Evolutionary conservation across 148 eudicot species (phyloP), one percentile per base, ranked within the genome.

Genomic region (Oxyria digyna): DNA sequence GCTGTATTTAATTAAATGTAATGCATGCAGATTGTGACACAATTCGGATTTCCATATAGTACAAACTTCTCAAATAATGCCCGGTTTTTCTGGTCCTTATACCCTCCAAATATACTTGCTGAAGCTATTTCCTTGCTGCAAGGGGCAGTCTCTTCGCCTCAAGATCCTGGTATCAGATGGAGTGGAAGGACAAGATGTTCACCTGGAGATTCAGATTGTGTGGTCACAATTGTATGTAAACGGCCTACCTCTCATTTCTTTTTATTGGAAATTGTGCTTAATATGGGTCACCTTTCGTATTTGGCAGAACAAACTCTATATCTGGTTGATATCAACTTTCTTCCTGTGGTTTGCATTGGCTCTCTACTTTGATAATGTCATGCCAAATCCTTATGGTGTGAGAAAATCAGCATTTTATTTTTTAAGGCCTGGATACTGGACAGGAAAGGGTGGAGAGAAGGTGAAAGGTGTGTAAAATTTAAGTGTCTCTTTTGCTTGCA

Each of bases 21-120:
- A 17, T 35, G 10, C 69, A 66, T 75, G 79, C 87, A 93, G 98
- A 62, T 87, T 71, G 87, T 87, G 62, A 89, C 98, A 42, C 71
- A 41, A 79, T 83, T 78, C 82, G 96, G 96, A 72, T 89, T 89
- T 78, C 96, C 96, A 17, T 81, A 81, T 55, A 67, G 72, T 69
- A 69, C 70, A 0, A 67, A 14, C 18, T 77, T 75, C 70, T 74
- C 91, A 13, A 59, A 46, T 29, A 62, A 66, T 11, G 81, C 74
- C 73, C 75, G 77, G 54, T 74, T 80, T 69, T 21, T 92, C 71
- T 92, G 98, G 98, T 87, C 96, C 42, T 69, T 92, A 3, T 92
- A 84, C 73, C 98, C 97, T 55, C 97, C 97, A 43, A 91, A 91
- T 80, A 81, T 85, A 83, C 81, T 91, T 29, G 85, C 91, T 55